Evolutionary conservation across 257 asterid species (phyloP).

Genomic region (Euphrasia confusa): DNA sequence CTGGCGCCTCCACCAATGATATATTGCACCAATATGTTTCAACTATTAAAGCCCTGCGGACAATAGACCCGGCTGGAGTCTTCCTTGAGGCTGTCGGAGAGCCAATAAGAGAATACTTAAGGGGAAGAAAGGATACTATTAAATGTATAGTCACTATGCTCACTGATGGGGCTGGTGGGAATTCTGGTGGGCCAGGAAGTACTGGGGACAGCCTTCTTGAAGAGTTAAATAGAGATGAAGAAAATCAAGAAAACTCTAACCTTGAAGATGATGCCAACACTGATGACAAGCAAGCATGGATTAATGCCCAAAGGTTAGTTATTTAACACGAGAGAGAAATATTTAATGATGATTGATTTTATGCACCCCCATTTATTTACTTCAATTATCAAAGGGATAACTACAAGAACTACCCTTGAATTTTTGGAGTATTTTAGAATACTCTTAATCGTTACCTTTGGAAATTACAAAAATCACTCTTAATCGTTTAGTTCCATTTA

Average conservation of each 20-base stretch:
- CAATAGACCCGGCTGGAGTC: conserved; percentile 96
- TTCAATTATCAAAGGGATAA: conserved; percentile 4
- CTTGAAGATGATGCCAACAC: conserved; percentile 67
- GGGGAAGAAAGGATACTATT: conserved; percentile 93
- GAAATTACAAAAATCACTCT: background rate
- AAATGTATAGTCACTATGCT: conserved; percentile 98
- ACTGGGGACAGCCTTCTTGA: conserved; percentile 96
- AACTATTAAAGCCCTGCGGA: conserved; percentile 93
- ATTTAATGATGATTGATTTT: background rate
- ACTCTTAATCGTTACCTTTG: background rate
- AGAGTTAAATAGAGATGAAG: conserved; percentile 94
- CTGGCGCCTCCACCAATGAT: conserved; percentile 98
- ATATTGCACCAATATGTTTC: conserved; percentile 90
- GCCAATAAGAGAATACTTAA: conserved; percentile 92
- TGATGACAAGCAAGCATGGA: conserved; percentile 96
- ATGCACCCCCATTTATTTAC: background rate
- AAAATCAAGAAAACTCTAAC: conserved; percentile 71
- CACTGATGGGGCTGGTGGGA: conserved; percentile 91
- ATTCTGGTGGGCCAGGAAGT: conserved; percentile 68
- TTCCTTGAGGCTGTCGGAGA: conserved; percentile 98
- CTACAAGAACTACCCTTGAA: background rate
- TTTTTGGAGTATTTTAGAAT: background rate
- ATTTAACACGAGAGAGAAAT: background rate
- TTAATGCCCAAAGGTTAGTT: conserved; percentile 70
- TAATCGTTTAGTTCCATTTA: background rate